phyloP scores from a whole-genome alignment of 805 yeast species.

The Saccharomyces kudriavzevii region DNA sequence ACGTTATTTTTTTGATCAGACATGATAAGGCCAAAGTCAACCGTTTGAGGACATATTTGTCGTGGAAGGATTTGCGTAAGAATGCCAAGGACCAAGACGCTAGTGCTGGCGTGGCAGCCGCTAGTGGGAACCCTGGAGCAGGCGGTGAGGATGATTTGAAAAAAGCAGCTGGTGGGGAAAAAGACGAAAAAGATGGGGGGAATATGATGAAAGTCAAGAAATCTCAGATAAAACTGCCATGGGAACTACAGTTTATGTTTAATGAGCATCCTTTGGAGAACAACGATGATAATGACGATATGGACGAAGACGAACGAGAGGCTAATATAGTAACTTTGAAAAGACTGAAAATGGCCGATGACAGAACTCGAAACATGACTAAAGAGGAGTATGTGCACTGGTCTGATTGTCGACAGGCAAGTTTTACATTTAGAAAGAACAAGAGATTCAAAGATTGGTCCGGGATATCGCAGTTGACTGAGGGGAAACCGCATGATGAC shows the following conservation, averaged over 20 bases:
- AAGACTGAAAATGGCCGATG: slow-evolving; percentile 86
- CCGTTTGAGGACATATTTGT: slow-evolving; percentile 77
- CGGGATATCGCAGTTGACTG: slow-evolving; percentile 73
- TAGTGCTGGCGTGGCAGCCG: slow-evolving; percentile 50
- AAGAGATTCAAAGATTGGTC: slow-evolving; percentile 96
- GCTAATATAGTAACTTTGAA: slow-evolving; percentile 84
- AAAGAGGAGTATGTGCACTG: slow-evolving; percentile 96
- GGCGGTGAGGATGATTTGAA: slow-evolving; percentile 34
- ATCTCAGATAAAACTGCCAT: slow-evolving; percentile 76
- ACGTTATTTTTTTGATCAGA: slow-evolving; percentile 82
- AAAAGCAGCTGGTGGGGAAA: slow-evolving; percentile 9
- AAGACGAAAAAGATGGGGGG: slow-evolving; percentile 36
- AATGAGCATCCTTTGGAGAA: slow-evolving; percentile 78
- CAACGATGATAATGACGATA: slow-evolving; percentile 53
- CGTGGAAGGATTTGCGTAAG: slow-evolving; percentile 96
- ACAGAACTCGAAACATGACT: slow-evolving; percentile 87
- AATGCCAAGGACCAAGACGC: slow-evolving; percentile 60
- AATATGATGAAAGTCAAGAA: slow-evolving; percentile 54
- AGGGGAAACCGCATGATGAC: slow-evolving; percentile 89
- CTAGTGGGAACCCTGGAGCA: slow-evolving; percentile 39
- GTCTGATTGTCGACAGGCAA: slow-evolving; percentile 97
- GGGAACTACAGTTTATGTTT: slow-evolving; percentile 95
- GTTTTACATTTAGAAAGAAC: slow-evolving; percentile 90
- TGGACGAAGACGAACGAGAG: slow-evolving; percentile 84
- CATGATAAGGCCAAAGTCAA: slow-evolving; percentile 93